These are phyloP conservation scores for Alnus glutinosa DNA, from an alignment of 306 rosid species.

Conservation along the genomic window DNA sequence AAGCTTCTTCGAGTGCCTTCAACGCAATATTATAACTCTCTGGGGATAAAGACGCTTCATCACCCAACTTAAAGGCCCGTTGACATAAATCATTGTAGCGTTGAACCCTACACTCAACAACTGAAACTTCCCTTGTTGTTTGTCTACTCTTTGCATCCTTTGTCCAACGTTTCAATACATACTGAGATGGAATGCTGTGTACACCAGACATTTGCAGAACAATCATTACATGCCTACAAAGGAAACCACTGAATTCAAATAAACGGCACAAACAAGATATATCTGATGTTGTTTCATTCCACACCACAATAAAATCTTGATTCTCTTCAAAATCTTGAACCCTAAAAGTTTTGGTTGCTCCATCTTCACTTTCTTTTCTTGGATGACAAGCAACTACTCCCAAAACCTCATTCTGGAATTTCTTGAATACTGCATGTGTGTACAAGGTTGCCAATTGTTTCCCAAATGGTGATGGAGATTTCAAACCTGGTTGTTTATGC, in stretches of 20 bases:
- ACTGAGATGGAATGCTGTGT: slow-evolving; percentile 44
- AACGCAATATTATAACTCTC: slow-evolving; percentile 46
- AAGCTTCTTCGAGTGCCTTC: slow-evolving; percentile 43
- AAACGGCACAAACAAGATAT: slow-evolving; percentile 45
- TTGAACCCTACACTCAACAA: slow-evolving; percentile 29
- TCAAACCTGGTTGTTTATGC: slow-evolving; percentile 47
- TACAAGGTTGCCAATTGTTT: slow-evolving; percentile 44
- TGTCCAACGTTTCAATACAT: slow-evolving; percentile 49
- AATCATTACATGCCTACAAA: slow-evolving; percentile 52
- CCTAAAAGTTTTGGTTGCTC: slow-evolving; percentile 25
- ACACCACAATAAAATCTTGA: slow-evolving; percentile 39
- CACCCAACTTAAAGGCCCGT: slow-evolving; percentile 43
- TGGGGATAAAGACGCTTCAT: slow-evolving; percentile 53
- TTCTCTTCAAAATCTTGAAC: slow-evolving; percentile 48
- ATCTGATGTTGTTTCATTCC: slow-evolving; percentile 47
- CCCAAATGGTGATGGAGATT: slow-evolving; percentile 55
- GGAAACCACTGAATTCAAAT: slow-evolving; percentile 49
- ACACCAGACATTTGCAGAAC: slow-evolving; percentile 55
- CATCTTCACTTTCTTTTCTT: slow-evolving; percentile 40
- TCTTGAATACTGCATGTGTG: slow-evolving; percentile 42
- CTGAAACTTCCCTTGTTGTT: slow-evolving; percentile 13
- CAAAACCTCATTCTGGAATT: slow-evolving; percentile 55
- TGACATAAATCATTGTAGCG: slow-evolving; percentile 41
- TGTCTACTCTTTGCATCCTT: slow-evolving; percentile 43
- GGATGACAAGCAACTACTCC: slow-evolving; percentile 63